A percentile compares a stretch with the other conserved stretches of the same genome.
phyloP scores from a whole-genome alignment of 257 asterid species.

The Solanum chilense region DNA sequence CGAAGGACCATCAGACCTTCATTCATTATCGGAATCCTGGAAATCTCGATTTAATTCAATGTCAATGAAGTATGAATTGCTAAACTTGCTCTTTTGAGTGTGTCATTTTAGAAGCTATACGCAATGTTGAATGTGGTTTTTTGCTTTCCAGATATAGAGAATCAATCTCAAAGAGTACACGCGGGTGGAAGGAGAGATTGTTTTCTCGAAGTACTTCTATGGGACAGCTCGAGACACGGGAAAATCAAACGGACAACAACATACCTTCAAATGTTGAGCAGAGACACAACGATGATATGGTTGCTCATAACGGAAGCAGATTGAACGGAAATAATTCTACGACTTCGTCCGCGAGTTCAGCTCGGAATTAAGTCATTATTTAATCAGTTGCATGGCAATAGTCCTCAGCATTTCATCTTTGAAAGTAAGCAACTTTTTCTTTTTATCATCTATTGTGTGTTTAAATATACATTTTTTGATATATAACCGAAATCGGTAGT shows the following conservation, averaged over 20 bases:
- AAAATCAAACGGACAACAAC: neutral
- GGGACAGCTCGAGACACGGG: neutral
- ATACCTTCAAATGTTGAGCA: neutral
- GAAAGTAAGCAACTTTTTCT: neutral
- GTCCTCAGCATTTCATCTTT: neutral
- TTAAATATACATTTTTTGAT: neutral
- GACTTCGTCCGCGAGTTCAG: neutral
- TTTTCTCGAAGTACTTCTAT: slow-evolving; percentile 69
- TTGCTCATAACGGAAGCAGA: neutral
- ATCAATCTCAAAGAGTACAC: slow-evolving; percentile 62
- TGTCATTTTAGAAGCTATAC: neutral
- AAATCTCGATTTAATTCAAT: slow-evolving; percentile 67
- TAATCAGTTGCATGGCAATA: neutral
- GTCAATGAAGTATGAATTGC: slow-evolving; percentile 60
- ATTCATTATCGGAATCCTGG: slow-evolving; percentile 65
- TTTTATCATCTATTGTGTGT: neutral
- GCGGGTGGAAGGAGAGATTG: slow-evolving; percentile 85
- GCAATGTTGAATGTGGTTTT: neutral
- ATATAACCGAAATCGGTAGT: neutral
- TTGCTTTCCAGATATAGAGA: slow-evolving; percentile 61
- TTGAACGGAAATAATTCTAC: neutral
- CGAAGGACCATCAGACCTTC: slow-evolving; percentile 74
- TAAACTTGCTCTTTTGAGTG: neutral
- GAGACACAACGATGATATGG: neutral
- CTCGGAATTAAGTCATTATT: neutral